Percentiles rank a stretch among this genome's conserved stretches.
Evolutionary conservation across 177 flowering plant species (phyloP).

Genomic region (Vitis hybrid): DNA sequence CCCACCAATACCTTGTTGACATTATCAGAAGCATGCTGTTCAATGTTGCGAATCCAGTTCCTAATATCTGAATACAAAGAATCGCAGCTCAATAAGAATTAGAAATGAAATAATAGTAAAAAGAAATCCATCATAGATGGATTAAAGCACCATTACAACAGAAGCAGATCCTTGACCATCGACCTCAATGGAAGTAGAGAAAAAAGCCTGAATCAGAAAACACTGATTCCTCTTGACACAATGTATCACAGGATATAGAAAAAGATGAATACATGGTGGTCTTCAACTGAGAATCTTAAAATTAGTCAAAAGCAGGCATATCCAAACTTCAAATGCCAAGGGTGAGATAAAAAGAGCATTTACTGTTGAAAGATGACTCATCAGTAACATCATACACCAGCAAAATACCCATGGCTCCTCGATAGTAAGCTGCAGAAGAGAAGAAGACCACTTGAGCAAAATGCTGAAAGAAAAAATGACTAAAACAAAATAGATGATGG

Average conservation of each 20-base stretch:
- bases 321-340: not conserved
- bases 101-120: not conserved
- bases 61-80: conserved; percentile 45
- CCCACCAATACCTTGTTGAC: conserved; percentile 75
- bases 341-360: conserved; percentile 7
- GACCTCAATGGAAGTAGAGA: not conserved
- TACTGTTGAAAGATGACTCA: conserved; percentile 72
- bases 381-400: conserved; percentile 71
- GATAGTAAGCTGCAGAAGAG: conserved; percentile 57
- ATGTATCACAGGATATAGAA: not conserved
- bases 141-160: not conserved
- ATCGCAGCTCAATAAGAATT: conserved; percentile 8
- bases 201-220: not conserved
- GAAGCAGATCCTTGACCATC: not conserved
- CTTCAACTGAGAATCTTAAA: not conserved
- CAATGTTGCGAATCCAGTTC: conserved; percentile 77
- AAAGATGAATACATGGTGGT: not conserved
- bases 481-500: not conserved
- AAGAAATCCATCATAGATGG: not conserved
- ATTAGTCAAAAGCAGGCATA: conserved; percentile 1
- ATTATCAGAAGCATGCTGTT: conserved; percentile 76
- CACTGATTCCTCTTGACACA: not conserved
- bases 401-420: conserved; percentile 76
- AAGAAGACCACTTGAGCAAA: not conserved
- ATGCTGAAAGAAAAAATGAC: not conserved